Base-by-base conservation (phyloP, 495 filamentous ascomycete species). In the Jackrogersella multiformis region DNA sequence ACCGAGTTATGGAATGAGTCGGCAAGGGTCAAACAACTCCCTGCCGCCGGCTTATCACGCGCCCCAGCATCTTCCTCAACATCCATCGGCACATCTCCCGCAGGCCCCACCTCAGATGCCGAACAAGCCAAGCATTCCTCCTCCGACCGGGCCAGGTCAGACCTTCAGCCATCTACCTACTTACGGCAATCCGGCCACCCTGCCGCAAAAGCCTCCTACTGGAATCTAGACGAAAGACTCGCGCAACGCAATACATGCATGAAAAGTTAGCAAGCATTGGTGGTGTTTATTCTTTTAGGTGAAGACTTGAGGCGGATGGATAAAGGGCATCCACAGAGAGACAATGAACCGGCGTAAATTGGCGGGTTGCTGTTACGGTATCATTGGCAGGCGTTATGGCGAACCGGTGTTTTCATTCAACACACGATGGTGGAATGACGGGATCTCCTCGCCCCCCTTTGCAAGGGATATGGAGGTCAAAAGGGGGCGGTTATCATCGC, bases 151-250 rank as follows among this genome's bases (percentile, higher is more conserved):
- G 9, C 71, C 71, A 7, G 68, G 66, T 36, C 81, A 80, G 65
- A 57, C 70, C 0, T 83, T 77, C 49, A 75, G 76, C 62, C 84
- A 85, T 68, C 78, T 86, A 52, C 80, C 83, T 36, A 82, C 79
- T 48, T 86, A 83, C 70, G 84, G 84, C 48, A 86, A 86, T 64
- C 80, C 82, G 28, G 83, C 83, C 16, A 80, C 81, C 30, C 73
- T 86, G 56, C 84, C 84, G 59, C 84, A 85, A 66, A 86, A 86
- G 71, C 84, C 84, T 62, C 78, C 82, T 20, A 77, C 76, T 56
- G 75, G 73, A 64, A 72, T 76, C 68, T 72, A 77, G 70, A 73
- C 46, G 8, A 57, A n/a, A 51, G 39, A 48, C 18, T 61, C 52
- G 55, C 68, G 54, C 57, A 62, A 57, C 30, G 57, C 62, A 66